phyloP scores from a whole-genome alignment of 139 green algal genomes.

The Chlamydomonas sp. region DNA sequence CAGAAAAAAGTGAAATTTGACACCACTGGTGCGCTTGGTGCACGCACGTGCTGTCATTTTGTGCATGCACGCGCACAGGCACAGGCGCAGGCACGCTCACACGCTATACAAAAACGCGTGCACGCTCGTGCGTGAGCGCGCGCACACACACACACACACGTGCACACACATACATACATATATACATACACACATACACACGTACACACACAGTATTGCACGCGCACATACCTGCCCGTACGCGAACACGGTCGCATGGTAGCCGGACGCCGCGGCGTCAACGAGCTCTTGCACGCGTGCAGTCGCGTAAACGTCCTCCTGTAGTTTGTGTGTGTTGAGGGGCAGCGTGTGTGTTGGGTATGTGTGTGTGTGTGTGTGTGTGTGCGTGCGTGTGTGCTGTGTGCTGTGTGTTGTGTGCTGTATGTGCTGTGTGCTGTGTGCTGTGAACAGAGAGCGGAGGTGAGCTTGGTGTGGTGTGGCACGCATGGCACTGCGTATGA shows the following conservation, averaged over 20 bases:
- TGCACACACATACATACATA: too few species aligned
- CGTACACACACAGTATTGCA: background rate
- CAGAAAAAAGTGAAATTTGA: too few species aligned
- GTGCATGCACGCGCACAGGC: too few species aligned
- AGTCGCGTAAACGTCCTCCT: constrained; percentile 26
- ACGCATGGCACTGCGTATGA: background rate
- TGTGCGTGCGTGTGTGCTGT: too few species aligned
- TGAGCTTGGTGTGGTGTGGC: background rate
- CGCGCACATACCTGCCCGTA: constrained; percentile 30
- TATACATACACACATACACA: background rate
- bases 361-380: too few species aligned
- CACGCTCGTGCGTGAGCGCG: too few species aligned
- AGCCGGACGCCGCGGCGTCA: constrained; percentile 16
- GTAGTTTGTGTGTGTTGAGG: background rate
- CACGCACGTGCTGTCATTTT: too few species aligned
- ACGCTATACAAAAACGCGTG: too few species aligned
- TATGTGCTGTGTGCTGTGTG: background rate
- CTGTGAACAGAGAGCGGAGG: background rate
- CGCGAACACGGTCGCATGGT: constrained; percentile 40
- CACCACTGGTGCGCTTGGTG: too few species aligned
- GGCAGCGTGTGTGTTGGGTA: too few species aligned
- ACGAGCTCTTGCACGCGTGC: constrained; percentile 23
- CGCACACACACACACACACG: too few species aligned
- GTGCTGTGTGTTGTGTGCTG: background rate
- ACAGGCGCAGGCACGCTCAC: too few species aligned